Evolutionary conservation across 768 basidiomycete species (phyloP), one percentile per base, ranked within the genome.

Genomic region (Lactarius akahatsu): DNA sequence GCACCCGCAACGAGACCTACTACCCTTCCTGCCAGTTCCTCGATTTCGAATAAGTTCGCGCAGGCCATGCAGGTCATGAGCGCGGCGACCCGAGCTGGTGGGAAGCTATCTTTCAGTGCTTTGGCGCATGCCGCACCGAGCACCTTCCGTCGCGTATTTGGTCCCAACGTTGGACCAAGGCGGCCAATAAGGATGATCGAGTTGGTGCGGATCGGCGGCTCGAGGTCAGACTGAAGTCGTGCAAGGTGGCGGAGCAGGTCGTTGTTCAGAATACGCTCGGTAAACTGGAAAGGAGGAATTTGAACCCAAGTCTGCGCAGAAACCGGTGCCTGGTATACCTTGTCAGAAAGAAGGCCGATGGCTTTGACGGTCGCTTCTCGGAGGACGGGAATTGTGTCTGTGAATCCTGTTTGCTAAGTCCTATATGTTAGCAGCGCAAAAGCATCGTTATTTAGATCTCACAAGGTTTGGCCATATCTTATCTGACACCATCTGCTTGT

Each of bases 1-100:
- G 91, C 83, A 58, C 86, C 87, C 2, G 90, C 81, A 76, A 98
- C 85, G 69, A 85, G 89, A 0, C 96, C 95, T 23, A 99, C 86
- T 0, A 98, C 96, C 73, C 90, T 95, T 3, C 82, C 84, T 0
- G 96, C 96, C 28, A 98, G 74, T 63, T 98, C 97, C 62, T 97
- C 92, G 16, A 84, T 75, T 60, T 92, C 94, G 70, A 91, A 98
- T 68, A 90, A 90, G 43, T 97, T 95, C 28, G 89, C 85, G 0
- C 93, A 94, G 5, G 96, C 95, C 88, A 94, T 97, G 70, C 98
- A 88, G 26, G 94, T 92, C 93, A 95, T 95, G 41, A 98, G 75
- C 0, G 94, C 96, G 0, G 97, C 96, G 1, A 96, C 93, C 47
- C 97, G 82, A 4, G 94, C 89, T 74, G 96, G 96, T 0, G 96